A percentile compares a stretch with the other conserved stretches of the same genome.
These are phyloP conservation scores for Periconia digitata DNA, from an alignment of 2,329 filamentous ascomycete genomes.

Conservation along the genomic window DNA sequence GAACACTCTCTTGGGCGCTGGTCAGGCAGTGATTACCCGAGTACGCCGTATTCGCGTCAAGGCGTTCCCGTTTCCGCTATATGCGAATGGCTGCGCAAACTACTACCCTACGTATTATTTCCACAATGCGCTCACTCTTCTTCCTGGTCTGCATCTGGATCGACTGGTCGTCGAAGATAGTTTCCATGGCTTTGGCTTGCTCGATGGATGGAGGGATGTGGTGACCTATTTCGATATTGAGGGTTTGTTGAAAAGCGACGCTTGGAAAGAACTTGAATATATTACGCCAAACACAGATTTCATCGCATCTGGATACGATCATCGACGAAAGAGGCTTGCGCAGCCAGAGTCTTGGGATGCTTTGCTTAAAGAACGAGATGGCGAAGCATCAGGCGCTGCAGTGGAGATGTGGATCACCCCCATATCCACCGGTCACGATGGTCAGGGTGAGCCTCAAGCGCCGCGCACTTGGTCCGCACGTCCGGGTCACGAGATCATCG, in stretches of 20 bases:
- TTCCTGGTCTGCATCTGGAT: conserved; percentile 37
- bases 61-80: conserved; percentile 37
- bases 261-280: conserved; percentile 37
- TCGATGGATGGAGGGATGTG: conserved; percentile 37
- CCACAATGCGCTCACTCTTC: conserved; percentile 30
- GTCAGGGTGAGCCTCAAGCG: neutral
- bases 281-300: conserved; percentile 39
- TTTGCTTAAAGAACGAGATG: conserved; percentile 34
- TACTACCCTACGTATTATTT: conserved; percentile 39
- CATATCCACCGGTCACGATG: conserved; percentile 6
- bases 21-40: conserved; percentile 33
- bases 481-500: conserved; percentile 33
- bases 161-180: conserved; percentile 36
- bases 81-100: conserved; percentile 19
- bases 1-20: conserved; percentile 31
- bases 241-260: conserved; percentile 31
- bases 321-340: conserved; percentile 25
- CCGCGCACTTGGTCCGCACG: conserved; percentile 30
- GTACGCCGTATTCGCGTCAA: conserved; percentile 35
- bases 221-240: conserved; percentile 41
- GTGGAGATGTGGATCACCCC: conserved; percentile 38
- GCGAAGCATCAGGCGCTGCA: conserved; percentile 28
- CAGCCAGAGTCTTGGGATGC: conserved; percentile 36
- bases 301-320: conserved; percentile 36
- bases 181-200: conserved; percentile 38